A percentile compares a stretch with the other conserved stretches of the same genome.
Evolutionary conservation across 169 alveolate genomes (phyloP).

Genomic region (Ichthyophthirius multifiliis): DNA sequence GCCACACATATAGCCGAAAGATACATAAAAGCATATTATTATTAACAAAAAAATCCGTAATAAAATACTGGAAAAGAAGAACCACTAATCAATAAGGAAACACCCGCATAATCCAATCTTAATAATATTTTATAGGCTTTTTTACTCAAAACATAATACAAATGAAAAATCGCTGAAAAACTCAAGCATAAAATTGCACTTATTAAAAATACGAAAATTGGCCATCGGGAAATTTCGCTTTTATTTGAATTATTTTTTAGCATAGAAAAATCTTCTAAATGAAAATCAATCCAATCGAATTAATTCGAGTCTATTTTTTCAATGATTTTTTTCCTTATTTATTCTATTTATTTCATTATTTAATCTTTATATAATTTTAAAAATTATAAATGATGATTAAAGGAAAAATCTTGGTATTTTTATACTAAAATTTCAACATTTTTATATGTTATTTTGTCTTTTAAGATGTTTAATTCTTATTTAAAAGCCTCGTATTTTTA

Average conservation of each 20-base stretch:
- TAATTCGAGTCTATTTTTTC: conserved; percentile 17
- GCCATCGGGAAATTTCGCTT: conserved; percentile 63
- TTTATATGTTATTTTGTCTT: background rate
- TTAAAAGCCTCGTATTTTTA: background rate
- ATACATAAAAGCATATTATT: conserved; percentile 22
- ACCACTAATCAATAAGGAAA: conserved; percentile 71
- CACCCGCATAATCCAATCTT: conserved; percentile 83
- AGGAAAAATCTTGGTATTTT: background rate
- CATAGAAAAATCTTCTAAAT: background rate
- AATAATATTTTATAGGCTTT: conserved; percentile 42
- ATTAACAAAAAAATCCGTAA: conserved; percentile 66
- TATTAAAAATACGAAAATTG: conserved; percentile 60
- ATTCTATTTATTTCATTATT: background rate
- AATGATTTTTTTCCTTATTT: background rate
- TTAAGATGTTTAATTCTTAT: background rate
- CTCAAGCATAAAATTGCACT: conserved; percentile 67
- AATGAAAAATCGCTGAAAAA: conserved; percentile 66
- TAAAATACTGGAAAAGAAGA: conserved; percentile 69
- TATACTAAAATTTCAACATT: background rate
- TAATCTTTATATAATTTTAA: background rate
- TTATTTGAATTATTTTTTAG: background rate
- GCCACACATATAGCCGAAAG: conserved; percentile 19
- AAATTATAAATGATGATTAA: too few relatives aligned
- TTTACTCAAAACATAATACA: conserved; percentile 54
- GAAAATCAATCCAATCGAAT: conserved; percentile 43